A percentile compares a stretch with the other conserved stretches of the same genome.
Conservation (phyloP, 129 eudicot species). For the Flaveria sonorensis region DNA sequence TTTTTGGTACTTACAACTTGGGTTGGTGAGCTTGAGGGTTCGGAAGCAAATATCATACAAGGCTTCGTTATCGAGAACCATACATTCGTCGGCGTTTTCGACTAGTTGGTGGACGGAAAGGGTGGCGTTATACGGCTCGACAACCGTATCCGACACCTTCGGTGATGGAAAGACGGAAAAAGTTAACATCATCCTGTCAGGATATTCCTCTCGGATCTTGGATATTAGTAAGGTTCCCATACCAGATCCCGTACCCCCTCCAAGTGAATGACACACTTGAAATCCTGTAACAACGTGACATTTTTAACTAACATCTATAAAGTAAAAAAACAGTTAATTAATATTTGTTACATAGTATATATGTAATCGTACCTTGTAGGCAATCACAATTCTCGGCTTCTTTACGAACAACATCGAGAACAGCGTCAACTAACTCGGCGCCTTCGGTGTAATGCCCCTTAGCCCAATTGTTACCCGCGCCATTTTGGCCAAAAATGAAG, state of each 20-base stretch:
- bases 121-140: constrained; percentile 88
- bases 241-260: constrained; percentile 89
- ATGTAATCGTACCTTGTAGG: constrained; percentile 60
- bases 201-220: constrained; percentile 83
- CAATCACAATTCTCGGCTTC: constrained; percentile 86
- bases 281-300: constrained; percentile 47
- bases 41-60: constrained; percentile 87
- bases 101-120: constrained; percentile 81
- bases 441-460: constrained; percentile 89
- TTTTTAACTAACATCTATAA: neutral
- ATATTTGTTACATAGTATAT: neutral
- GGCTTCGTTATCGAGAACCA: constrained; percentile 83
- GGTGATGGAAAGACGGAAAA: constrained; percentile 87
- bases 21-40: constrained; percentile 82
- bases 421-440: constrained; percentile 74
- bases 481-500: constrained; percentile 78
- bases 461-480: constrained; percentile 88
- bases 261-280: constrained; percentile 80
- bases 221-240: constrained; percentile 82
- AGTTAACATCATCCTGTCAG: constrained; percentile 87
- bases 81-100: constrained; percentile 85
- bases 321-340: neutral
- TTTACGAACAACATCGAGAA: constrained; percentile 84
- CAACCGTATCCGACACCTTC: constrained; percentile 84
- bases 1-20: constrained; percentile 60